phyloP scores from a whole-genome alignment of 75 land plant genomes.

The Chamaecyparis obtusa region DNA sequence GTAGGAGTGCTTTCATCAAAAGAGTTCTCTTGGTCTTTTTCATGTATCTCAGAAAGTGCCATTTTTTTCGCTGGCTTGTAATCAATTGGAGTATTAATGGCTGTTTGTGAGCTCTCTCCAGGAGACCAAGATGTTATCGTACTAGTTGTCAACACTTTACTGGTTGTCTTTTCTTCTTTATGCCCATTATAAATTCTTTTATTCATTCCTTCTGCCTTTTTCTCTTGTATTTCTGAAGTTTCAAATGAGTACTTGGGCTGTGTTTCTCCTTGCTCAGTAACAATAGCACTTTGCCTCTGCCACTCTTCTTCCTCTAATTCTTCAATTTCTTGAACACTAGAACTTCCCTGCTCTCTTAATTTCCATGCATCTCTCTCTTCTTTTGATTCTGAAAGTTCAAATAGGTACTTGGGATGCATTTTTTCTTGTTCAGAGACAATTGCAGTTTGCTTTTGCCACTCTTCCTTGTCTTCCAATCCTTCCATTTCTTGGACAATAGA shows the following conservation, averaged over 20 bases:
- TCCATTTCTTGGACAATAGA: neutral
- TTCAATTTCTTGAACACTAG: constrained; percentile 8
- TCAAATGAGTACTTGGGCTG: neutral
- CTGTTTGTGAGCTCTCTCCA: neutral
- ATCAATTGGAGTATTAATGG: neutral
- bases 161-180: neutral
- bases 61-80: neutral
- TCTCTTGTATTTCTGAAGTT: neutral
- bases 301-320: neutral
- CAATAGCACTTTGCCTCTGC: neutral
- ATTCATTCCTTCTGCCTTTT: neutral
- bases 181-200: too few relatives aligned
- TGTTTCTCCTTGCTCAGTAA: neutral
- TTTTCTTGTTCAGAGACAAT: neutral
- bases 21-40: neutral
- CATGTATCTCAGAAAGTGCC: neutral
- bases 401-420: neutral
- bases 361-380: neutral
- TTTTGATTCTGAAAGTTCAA: neutral
- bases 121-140: neutral
- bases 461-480: neutral
- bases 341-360: neutral
- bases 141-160: neutral
- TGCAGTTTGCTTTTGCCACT: neutral
- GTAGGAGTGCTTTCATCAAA: constrained; percentile 1